Base-by-base conservation (phyloP, 2,329 filamentous ascomycete genomes). In the Xylaria sp. region DNA sequence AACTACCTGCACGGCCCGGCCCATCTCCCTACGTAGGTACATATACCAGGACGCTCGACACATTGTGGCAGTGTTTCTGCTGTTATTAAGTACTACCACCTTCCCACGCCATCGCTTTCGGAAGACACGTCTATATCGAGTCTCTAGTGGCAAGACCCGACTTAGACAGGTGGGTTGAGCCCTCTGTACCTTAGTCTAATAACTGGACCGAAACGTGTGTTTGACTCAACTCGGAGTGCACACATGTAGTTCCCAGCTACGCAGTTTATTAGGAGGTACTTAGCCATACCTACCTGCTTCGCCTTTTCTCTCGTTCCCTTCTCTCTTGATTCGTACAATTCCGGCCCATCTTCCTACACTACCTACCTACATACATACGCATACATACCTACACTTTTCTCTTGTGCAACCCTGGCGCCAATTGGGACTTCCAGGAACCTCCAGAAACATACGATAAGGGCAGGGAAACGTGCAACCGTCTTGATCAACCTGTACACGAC, bases 361-460 rank as follows among this genome's bases (percentile, higher is more conserved):
- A n/a, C n/a, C n/a, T n/a, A n/a, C n/a, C n/a, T n/a, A n/a, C n/a
- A n/a, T n/a, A n/a, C n/a, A n/a, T n/a, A n/a, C n/a, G n/a, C n/a
- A n/a, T n/a, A n/a, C n/a, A n/a, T n/a, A n/a, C n/a, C 45, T 42
- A 10, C 49, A 31, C 42, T 49, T 13, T 22, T 55, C 42, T 56
- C 22, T 54, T 56, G 39, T 60, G 42, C 53, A 15, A 49, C 31
- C 38, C 45, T 25, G 42, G 60, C 31, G 49, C 60, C 25, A 58
- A 61, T 56, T 59, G 42, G 56, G 29, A 44, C 49, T 13, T 15
- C 15, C 39, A 39, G 31, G 60, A 59, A 63, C 39, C 44, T 17
- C 53, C 45, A 39, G 50, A 39, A 67, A 59, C 55, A 45, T 50
- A 58, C 60, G 49, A 67, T 47, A 56, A 55, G 11, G 38, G 53